Evolutionary conservation across 2,329 filamentous ascomycete genomes (phyloP), one percentile per base, ranked within the genome.

Genomic region (Calonectria pseudoturangicola): DNA sequence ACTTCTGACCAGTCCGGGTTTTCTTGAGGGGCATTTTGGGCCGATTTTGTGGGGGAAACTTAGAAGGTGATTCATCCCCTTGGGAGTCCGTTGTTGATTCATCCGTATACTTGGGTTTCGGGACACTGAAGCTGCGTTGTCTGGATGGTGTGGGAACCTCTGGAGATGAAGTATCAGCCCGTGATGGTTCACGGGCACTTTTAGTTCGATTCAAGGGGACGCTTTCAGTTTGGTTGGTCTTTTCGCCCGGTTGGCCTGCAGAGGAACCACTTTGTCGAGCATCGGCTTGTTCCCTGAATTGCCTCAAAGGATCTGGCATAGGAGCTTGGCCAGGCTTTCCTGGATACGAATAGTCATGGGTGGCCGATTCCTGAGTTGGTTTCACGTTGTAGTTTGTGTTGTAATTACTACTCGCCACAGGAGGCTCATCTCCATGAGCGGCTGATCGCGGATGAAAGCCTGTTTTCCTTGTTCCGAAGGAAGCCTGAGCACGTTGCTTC

Each of bases 241-340:
- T 92, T 80, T 92, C 91, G 41, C 91, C 90, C 15, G 89, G 86
- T 39, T 88, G 86, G 1, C 85, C 87, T 50, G 87, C 85, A 77
- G 92, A 92, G 0, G 90, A 90, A 7, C 88, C 89, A 75, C 89
- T 89, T 68, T 90, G 86, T n/a, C 90, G 86, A n/a, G 82, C 80
- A 72, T 91, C 88, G 50, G 83, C 70, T 47, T 73, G 74, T 2
- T 84, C 81, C 77, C 85, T 84, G 71, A 90, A 89, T 64, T 86
- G 83, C 27, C 84, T 86, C 50, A 90, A 78, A 2, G 87, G 88
- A 73, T 91, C 88, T n/a, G 84, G 82, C 74, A 84, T 82, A 15
- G 81, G 80, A 60, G 70, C 54, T 41, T 60, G 54, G n/a, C 54
- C 47, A 10, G 76, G 68, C 48, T 77, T 67, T 2, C 21, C 36